A percentile compares a stretch with the other conserved stretches of the same genome.
These are phyloP conservation scores for Fusarium oligoseptatum DNA, from an alignment of 2,329 filamentous ascomycete genomes.

Conservation along the genomic window DNA sequence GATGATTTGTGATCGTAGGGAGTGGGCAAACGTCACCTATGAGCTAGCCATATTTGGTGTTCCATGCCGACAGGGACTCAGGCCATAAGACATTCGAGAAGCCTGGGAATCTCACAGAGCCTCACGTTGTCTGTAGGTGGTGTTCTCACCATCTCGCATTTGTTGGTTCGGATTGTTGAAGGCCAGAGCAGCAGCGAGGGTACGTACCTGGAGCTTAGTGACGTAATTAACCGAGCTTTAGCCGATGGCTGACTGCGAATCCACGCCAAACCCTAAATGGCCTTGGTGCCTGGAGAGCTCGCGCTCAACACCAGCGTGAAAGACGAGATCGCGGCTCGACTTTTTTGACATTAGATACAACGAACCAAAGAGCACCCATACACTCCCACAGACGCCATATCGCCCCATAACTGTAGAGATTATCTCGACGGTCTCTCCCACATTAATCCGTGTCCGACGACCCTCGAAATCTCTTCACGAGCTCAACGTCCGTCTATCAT, in stretches of 20 bases:
- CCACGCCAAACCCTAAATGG: constrained; percentile 24
- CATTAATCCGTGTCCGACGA: not conserved
- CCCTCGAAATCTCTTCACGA: not conserved
- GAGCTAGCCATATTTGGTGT: not conserved
- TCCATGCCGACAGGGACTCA: not conserved
- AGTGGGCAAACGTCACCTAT: not conserved
- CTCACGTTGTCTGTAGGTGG: not conserved
- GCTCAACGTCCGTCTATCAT: constrained; percentile 34
- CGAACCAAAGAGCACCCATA: fast-evolving
- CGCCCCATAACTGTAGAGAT: fast-evolving
- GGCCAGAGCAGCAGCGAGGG: too few relatives aligned
- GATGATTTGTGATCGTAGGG: not conserved
- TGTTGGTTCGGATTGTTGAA: not conserved
- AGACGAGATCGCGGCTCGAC: not conserved
- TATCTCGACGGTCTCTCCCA: too few relatives aligned
- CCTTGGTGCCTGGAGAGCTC: constrained; percentile 32
- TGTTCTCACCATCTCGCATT: not conserved
- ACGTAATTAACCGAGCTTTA: constrained; percentile 26
- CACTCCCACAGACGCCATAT: fast-evolving
- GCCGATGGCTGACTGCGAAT: constrained; percentile 6
- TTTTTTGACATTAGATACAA: not conserved
- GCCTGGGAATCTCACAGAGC: not conserved
- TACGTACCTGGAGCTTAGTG: too few relatives aligned
- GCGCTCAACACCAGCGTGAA: constrained; percentile 28
- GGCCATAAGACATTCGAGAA: not conserved